Evolutionary conservation across 1,284 basidiomycete genomes (phyloP), one percentile per base, ranked within the genome.

Genomic region (Irpex sp.): DNA sequence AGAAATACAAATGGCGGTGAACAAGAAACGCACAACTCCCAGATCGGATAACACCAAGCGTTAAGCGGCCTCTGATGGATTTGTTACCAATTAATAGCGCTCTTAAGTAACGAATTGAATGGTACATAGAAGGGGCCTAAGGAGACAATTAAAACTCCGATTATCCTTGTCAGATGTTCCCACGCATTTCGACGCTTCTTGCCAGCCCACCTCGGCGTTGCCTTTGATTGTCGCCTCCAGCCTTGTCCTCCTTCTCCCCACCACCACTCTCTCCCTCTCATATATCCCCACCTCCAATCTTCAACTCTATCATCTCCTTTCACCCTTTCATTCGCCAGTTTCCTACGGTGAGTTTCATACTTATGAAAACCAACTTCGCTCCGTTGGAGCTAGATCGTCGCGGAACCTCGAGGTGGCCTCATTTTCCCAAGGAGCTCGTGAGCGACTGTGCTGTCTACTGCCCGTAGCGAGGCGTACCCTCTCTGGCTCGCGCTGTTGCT

Each of bases 181-280:
- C 63, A 65, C 63, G 61, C 61, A 59, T 55, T 55, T 53, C 53
- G 26, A 57, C 63, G 61, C 17, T 31, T 56, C 63, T 58, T 62
- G 63, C 61, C 63, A 65, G 63, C 60, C 60, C 60, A 57, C 60
- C 39, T 55, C 53, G 60, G 39, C 53, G 51, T 61, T 61, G 60
- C 57, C 61, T 60, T 57, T 65, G 61, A 58, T 64, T 62, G 63
- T 65, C 63, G 50, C 56, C 57, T 58, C 31, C 33, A 13, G 11
- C 63, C 49, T 51, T 51, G 49, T 36, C 57, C 60, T 62, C 58
- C 57, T 62, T 31, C 58, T 65, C 55, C 63, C 36, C 55, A 33
- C 57, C 63, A 64, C 63, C 60, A 65, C 63, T 57, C 53, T 47
- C 61, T 58, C 63, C 61, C 39, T 46, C 58, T 46, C 43, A 47